Evolutionary conservation across 1,284 basidiomycete species (phyloP), one percentile per base, ranked within the genome.

Genomic region (Irpex rosettiformis): DNA sequence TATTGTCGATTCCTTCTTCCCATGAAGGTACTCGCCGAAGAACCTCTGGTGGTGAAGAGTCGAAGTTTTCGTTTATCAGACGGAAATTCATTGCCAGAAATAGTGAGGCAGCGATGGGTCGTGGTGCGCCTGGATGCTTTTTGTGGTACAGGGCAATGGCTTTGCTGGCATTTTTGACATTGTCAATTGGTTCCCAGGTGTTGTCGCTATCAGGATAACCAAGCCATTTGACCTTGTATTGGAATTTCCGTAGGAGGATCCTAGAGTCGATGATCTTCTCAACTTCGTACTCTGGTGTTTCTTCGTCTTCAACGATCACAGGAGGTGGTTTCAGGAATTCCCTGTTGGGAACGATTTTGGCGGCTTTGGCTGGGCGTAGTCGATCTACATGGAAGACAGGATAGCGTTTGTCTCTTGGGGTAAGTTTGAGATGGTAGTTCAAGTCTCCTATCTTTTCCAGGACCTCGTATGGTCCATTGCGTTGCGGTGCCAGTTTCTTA

Each of bases 221-320:
- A 25, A 59, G 45, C 58, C 58, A 60, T 13, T 54, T 58, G 29
- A 60, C 58, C 10, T 40, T 1, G 42, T 60, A 60, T 29, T 59
- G 48, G 4, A 60, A 28, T 28, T 49, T 22, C 42, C 18, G 11
- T 6, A 16, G 11, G 13, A 7, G 2, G 5, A 45, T 7, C 11
- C n/a, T 11, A 2, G 42, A 45, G 28, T 55, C 37, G 2, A 55
- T 7, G 2, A 55, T 43, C 16, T 42, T n/a, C 4, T 55, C 37
- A 3, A 55, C 37, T 18, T 55, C 24, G 40, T 45, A 55, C 22
- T 45, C 54, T n/a, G n/a, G n/a, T n/a, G n/a, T n/a, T 16, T 55
- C 54, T 3, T 55, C 21, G 3, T 29, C 24, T 18, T 55, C 37
- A 25, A 55, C 40, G 3, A 43, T 18, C 3, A 43, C 27, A 22